Base-by-base conservation (phyloP, 106 monocot species). In the Dioscorea zingiberensis region DNA sequence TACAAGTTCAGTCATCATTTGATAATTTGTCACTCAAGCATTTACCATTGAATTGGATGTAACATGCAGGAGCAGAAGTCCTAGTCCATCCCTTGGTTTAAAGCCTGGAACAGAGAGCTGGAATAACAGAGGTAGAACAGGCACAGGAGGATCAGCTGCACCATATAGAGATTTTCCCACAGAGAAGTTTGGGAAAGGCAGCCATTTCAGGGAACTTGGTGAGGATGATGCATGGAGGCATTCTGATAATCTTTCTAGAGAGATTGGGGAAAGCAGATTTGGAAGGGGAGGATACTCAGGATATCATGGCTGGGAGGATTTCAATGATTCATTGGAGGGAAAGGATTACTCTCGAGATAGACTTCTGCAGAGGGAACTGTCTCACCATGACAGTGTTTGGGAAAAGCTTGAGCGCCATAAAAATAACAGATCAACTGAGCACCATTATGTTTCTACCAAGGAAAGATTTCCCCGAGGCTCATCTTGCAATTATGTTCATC, bases 171-270 rank as follows among this genome's bases (percentile, higher is more conserved):
- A 60, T 26, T 68, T 68, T 68, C 54, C n/a, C 9, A 62, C 64
- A 47, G 73, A 69, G 47, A 63, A 63, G 21, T 79, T 68, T 32
- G 57, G 56, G 38, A 73, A 47, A 64, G 79, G 79, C 26, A 63
- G 54, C 21, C 62, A 72, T 46, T 72, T 66, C 67, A 72, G 68
- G 18, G 69, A 48, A 47, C 38, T 46, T 58, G 69, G 73, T 64
- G 73, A 79, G 22, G 70, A 79, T 55, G 73, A 47, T 22, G 51
- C 28, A 46, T 44, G 54, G 47, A 51, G 25, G 47, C 5, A 51
- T 30, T 54, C 55, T 67, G 67, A 60, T 48, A 7, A 25, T 58
- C 49, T 14, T 27, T 7, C 28, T 51, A 61, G 18, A 48, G 64
- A 71, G 23, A 21, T 11, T 32, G 54, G 67, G 48, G 78, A 47